These are phyloP conservation scores for Candida rishiriensis DNA, from an alignment of 805 yeast species.

Conservation along the genomic window DNA sequence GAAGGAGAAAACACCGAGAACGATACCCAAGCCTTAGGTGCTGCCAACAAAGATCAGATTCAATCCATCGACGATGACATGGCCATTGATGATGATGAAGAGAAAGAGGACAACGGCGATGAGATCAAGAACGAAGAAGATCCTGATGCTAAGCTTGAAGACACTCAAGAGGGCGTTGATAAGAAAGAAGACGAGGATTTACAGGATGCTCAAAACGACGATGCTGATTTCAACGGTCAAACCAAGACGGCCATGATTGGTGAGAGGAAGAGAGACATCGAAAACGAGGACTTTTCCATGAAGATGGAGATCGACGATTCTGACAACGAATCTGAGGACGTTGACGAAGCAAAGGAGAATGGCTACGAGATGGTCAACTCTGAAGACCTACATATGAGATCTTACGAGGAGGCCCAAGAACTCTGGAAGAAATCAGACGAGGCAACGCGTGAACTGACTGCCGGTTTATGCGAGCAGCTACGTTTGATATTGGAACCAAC, in stretches of 20 bases:
- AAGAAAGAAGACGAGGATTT: constrained; percentile 25
- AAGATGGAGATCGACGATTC: constrained; percentile 33
- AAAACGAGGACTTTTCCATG: constrained; percentile 45
- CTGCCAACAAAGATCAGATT: constrained; percentile 75
- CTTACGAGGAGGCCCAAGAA: constrained; percentile 59
- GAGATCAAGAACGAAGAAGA: constrained; percentile 28
- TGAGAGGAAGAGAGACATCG: constrained; percentile 15
- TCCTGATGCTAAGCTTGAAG: constrained; percentile 27
- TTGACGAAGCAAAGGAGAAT: constrained; percentile 14
- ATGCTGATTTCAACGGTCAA: constrained; percentile 15
- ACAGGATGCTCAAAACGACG: constrained; percentile 15
- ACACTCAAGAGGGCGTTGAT: constrained; percentile 19
- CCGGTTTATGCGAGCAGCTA: constrained; percentile 86
- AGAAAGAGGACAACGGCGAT: constrained; percentile 25
- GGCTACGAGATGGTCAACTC: constrained; percentile 19
- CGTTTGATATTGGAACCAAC: constrained; percentile 94
- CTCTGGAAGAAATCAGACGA: constrained; percentile 82
- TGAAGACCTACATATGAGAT: constrained; percentile 17
- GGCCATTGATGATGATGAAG: constrained; percentile 73
- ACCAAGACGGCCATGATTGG: constrained; percentile 17
- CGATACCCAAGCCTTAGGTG: constrained; percentile 91
- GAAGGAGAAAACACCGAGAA: constrained; percentile 73
- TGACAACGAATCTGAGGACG: constrained; percentile 30
- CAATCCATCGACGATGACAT: constrained; percentile 73
- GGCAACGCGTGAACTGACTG: constrained; percentile 82